Conservation (phyloP, 1,139 yeast species). For the Saccharomyces hybrid region DNA sequence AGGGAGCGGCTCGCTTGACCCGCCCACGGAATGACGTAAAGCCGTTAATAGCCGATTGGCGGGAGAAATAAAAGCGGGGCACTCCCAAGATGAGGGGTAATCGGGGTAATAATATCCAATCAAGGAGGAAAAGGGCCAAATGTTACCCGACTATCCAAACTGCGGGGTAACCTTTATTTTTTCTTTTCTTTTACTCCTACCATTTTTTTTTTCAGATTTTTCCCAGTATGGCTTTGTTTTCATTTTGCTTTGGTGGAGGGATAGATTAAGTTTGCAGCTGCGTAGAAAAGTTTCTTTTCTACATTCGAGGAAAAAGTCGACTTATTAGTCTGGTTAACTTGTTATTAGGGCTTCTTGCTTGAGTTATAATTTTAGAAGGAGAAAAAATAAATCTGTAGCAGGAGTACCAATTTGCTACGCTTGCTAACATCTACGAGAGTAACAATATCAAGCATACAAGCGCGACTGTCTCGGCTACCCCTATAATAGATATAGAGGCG, state of each 20-base stretch:
- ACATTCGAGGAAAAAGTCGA: not conserved
- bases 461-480: not conserved
- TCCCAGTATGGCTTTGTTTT: slow-evolving; percentile 1
- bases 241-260: not conserved
- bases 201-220: not conserved
- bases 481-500: not conserved
- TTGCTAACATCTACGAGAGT: not conserved
- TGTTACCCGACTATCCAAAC: not conserved
- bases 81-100: not conserved
- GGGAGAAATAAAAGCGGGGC: not conserved
- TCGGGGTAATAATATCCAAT: not conserved
- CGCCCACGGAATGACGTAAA: not conserved
- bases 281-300: not conserved
- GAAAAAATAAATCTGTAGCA: not conserved
- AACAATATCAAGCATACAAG: not conserved
- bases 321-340: not conserved
- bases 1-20: not conserved
- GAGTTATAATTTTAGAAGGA: not conserved
- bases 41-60: not conserved
- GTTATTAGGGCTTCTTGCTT: not conserved
- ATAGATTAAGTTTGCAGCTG: not conserved
- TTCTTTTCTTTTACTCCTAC: not conserved
- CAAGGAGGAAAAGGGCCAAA: not conserved
- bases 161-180: not conserved
- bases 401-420: not conserved